A percentile compares a stretch with the other conserved stretches of the same genome.
Evolutionary conservation across 495 filamentous ascomycete genomes (phyloP).

Genomic region (Xanthoparmelia taractica): DNA sequence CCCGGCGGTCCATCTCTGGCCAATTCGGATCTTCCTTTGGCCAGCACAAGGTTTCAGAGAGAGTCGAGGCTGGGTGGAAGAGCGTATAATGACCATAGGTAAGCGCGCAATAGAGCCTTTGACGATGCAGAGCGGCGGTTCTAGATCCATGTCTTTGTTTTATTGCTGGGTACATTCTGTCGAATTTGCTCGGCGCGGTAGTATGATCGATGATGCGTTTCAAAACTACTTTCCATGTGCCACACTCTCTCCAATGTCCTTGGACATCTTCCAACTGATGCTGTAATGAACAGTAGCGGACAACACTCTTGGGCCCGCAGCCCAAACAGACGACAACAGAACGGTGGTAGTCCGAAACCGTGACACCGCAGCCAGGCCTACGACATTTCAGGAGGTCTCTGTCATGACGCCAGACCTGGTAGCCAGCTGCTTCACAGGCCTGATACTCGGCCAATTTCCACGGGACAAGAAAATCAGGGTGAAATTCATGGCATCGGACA

Average conservation of each 20-base stretch:
- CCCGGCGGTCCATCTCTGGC: conserved; percentile 19
- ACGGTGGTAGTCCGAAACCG: conserved; percentile 46
- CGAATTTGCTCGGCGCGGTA: conserved; percentile 14
- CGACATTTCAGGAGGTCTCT: conserved; percentile 26
- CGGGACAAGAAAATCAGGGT: conserved; percentile 20
- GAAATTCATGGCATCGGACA: conserved; percentile 7
- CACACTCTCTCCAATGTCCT: conserved; percentile 34
- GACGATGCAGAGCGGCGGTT: conserved; percentile 15
- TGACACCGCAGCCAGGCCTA: conserved; percentile 31
- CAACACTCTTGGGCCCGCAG: conserved; percentile 38
- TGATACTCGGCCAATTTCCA: conserved; percentile 23
- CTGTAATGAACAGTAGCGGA: conserved; percentile 37
- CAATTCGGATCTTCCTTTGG: conserved; percentile 10
- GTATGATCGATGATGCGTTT: conserved; percentile 16
- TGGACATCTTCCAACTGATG: conserved; percentile 35
- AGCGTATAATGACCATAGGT: conserved; percentile 19
- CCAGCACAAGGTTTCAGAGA: conserved; percentile 12
- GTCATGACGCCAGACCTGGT: conserved; percentile 21
- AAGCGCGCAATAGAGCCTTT: conserved; percentile 8
- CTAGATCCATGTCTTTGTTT: conserved; percentile 14
- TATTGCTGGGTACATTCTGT: conserved; percentile 14
- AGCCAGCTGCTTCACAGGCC: conserved; percentile 19
- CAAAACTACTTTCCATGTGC: conserved; percentile 10
- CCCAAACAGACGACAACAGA: conserved; percentile 34
- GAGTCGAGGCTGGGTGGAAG: conserved; percentile 7